Percentiles rank a stretch among this genome's conserved stretches.
Evolutionary conservation across 345 rosid species (phyloP).

Genomic region (Psidium guajava): DNA sequence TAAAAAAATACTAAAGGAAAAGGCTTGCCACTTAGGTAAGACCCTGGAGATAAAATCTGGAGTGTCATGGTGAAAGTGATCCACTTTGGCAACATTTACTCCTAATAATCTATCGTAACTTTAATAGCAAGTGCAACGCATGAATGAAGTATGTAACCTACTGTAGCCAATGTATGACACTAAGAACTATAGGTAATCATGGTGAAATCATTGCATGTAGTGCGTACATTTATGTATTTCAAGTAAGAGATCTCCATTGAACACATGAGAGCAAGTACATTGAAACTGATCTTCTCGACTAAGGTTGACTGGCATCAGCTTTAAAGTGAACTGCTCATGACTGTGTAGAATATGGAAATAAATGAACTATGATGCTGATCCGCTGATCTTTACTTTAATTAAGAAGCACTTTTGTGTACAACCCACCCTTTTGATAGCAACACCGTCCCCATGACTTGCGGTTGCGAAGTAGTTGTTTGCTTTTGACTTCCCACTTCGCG

Average conservation of each 20-base stretch:
- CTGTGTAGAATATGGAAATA: not conserved
- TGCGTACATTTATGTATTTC: not conserved
- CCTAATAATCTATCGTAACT: not conserved
- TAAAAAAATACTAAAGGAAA: not conserved
- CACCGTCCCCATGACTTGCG: not conserved
- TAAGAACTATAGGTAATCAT: slow-evolving; percentile 1
- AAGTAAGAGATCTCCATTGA: not conserved
- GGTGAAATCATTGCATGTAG: not conserved
- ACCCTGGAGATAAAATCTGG: not conserved
- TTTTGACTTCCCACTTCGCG: not conserved
- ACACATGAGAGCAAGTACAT: not conserved
- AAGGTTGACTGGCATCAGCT: not conserved
- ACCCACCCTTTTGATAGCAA: not conserved
- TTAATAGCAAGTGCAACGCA: not conserved
- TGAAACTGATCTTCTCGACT: not conserved
- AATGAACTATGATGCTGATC: not conserved
- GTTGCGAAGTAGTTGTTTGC: not conserved
- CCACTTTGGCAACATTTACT: not conserved
- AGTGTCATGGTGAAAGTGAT: not conserved
- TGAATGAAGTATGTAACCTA: not conserved
- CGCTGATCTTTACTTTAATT: not conserved
- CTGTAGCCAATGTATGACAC: not conserved
- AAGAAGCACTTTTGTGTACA: not conserved
- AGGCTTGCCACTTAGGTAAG: not conserved
- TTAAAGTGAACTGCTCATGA: not conserved